Evolutionary conservation across 2,329 filamentous ascomycete genomes (phyloP).

Genomic region (Aspergillus melleus): DNA sequence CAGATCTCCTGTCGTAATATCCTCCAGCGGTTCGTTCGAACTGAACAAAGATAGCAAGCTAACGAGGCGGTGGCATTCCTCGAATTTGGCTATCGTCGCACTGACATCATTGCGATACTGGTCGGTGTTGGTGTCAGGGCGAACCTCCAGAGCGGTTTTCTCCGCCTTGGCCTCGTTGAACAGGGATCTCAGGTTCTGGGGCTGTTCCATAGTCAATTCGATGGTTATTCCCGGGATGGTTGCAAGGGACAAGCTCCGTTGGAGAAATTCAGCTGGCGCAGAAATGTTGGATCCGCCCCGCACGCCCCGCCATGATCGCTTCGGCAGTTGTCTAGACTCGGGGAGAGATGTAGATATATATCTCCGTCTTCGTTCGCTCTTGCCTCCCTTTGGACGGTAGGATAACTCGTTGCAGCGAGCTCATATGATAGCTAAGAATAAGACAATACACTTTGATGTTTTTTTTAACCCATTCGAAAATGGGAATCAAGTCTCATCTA

Average conservation of each 20-base stretch:
- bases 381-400: too few species aligned
- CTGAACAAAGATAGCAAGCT: slow-evolving; percentile 80
- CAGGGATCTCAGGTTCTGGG: slow-evolving; percentile 56
- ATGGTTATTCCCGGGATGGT: neutral
- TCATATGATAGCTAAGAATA: too few species aligned
- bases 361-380: neutral
- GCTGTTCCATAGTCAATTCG: slow-evolving; percentile 42
- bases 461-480: too few species aligned
- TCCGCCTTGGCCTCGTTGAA: slow-evolving; percentile 57
- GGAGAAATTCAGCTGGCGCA: slow-evolving; percentile 16
- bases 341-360: too few species aligned
- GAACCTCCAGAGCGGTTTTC: slow-evolving; percentile 59
- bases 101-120: slow-evolving; percentile 68
- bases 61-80: slow-evolving; percentile 69
- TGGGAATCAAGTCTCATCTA: too few species aligned
- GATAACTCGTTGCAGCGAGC: too few species aligned
- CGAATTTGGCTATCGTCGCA: slow-evolving; percentile 68
- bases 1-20: slow-evolving; percentile 79
- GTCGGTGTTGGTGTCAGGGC: slow-evolving; percentile 65
- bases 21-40: slow-evolving; percentile 83
- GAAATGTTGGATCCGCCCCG: slow-evolving; percentile 17
- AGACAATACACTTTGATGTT: too few species aligned
- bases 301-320: slow-evolving; percentile 5
- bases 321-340: neutral
- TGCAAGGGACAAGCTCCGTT: slow-evolving; percentile 21